Evolutionary conservation across 2,329 filamentous ascomycete genomes (phyloP), one percentile per base, ranked within the genome.

Genomic region (Pyrenophora graminea): DNA sequence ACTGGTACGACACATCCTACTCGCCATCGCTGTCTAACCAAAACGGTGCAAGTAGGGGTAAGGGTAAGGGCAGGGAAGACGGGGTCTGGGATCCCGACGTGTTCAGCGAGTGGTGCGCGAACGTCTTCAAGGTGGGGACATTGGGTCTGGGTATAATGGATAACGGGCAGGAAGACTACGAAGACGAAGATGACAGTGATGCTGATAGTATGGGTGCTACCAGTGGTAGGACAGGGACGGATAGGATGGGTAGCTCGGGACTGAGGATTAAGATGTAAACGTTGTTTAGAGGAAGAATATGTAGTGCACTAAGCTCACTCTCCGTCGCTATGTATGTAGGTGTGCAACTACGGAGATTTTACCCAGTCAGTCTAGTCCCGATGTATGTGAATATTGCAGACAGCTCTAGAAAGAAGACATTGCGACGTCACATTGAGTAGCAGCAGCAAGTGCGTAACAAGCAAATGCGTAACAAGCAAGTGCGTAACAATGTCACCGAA

Each of bases 31-130:
- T 64, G 6, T 45, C 55, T n/a, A 62, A 53, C 13, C 56, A 57
- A 61, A 68, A 56, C 12, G 57, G 57, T 2, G 41, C 49, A 2
- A 46, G 56, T 18, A 58, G 62, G 6, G 64, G 59, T 15, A 66
- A 64, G 32, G 63, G 63, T n/a, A 86, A 85, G 61, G 81, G 79
- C 1, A 74, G 81, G 33, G 83, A 85, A 61, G 81, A 85, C 63
- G 83, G 82, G 32, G 78, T 86, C 4, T 87, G 84, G 85, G 84
- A 87, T 66, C 77, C 82, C 6, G 83, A 86, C 56, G 81, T 82
- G 5, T 88, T 88, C 69, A 78, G 76, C 2, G 84, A 86, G 61
- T 86, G 84, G 79, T 82, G 82, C 55, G 80, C 80, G 49, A 75
- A 77, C 32, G 75, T 85, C 2, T 88, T 88, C 68, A 76, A 77